Conservation (phyloP, 2,329 filamentous ascomycete species). For the Diaporthe destruens region DNA sequence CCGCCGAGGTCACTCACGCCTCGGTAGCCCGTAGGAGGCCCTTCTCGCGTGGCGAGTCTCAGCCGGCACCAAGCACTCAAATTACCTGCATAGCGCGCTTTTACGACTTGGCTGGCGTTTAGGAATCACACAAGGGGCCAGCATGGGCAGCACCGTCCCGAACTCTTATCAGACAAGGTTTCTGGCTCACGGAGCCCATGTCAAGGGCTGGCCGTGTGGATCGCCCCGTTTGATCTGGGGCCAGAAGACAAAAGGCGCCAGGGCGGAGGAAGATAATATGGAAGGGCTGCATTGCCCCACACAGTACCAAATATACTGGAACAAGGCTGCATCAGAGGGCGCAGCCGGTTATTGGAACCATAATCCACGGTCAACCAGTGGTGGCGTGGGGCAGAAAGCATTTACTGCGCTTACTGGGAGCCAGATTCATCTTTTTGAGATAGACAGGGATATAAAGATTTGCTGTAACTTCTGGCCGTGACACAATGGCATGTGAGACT, state of each 20-base stretch:
- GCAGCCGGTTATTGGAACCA: not conserved
- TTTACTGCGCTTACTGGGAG: not conserved
- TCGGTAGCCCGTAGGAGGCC: not conserved
- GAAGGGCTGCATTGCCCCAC: not conserved
- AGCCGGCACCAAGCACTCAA: conserved; percentile 1
- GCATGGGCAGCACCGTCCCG: not conserved
- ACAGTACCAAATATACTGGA: not conserved
- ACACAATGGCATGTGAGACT: not conserved
- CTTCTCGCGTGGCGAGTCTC: not conserved
- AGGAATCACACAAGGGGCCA: conserved; percentile 29
- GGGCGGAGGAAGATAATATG: not conserved
- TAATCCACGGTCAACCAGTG: not conserved
- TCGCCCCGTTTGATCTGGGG: not conserved
- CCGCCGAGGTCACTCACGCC: not conserved
- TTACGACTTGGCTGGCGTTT: conserved; percentile 37
- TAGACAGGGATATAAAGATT: conserved; percentile 27
- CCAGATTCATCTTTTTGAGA: conserved; percentile 19
- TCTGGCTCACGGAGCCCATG: not conserved
- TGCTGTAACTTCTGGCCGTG: not conserved
- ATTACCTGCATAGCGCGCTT: conserved; percentile 41
- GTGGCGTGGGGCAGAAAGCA: not conserved
- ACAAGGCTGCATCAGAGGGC: not conserved
- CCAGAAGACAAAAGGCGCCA: not conserved
- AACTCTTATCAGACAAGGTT: not conserved
- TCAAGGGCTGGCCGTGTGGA: not conserved